Evolutionary conservation across 257 asterid species (phyloP).

Genomic region (Paulownia fortunei): DNA sequence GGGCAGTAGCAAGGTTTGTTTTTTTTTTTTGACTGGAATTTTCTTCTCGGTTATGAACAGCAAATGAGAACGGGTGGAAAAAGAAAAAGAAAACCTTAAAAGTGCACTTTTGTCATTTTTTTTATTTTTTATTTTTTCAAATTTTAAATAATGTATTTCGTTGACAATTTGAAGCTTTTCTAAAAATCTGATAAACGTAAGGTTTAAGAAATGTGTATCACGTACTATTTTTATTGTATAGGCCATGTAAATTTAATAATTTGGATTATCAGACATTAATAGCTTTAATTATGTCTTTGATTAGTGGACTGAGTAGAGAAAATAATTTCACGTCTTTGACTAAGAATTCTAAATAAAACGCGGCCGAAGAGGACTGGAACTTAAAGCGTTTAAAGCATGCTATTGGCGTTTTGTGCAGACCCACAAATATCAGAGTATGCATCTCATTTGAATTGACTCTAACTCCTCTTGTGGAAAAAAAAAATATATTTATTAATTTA

Average conservation of each 20-base stretch:
- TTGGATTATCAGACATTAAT: too few relatives aligned
- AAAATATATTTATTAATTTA: too few relatives aligned
- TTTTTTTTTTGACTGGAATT: not conserved
- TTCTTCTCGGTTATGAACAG: not conserved
- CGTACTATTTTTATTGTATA: not conserved
- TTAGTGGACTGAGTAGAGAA: too few relatives aligned
- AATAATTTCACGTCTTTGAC: not conserved
- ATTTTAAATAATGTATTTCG: conserved; percentile 3
- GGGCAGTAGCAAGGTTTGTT: too few relatives aligned
- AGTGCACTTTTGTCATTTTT: conserved; percentile 26
- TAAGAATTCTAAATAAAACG: not conserved
- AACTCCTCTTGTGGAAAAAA: not conserved
- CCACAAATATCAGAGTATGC: not conserved
- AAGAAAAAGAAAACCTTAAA: not conserved
- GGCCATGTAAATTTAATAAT: too few relatives aligned
- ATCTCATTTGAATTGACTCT: not conserved
- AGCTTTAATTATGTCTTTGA: too few relatives aligned
- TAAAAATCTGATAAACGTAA: not conserved
- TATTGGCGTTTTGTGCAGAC: not conserved
- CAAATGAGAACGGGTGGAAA: not conserved
- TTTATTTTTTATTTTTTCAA: not conserved
- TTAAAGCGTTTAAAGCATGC: not conserved
- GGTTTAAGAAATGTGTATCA: not conserved
- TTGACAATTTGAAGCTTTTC: not conserved
- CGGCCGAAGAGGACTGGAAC: not conserved